Conservation (phyloP, 371 early-diverging fungal species). For the Saksenaea oblongispora region DNA sequence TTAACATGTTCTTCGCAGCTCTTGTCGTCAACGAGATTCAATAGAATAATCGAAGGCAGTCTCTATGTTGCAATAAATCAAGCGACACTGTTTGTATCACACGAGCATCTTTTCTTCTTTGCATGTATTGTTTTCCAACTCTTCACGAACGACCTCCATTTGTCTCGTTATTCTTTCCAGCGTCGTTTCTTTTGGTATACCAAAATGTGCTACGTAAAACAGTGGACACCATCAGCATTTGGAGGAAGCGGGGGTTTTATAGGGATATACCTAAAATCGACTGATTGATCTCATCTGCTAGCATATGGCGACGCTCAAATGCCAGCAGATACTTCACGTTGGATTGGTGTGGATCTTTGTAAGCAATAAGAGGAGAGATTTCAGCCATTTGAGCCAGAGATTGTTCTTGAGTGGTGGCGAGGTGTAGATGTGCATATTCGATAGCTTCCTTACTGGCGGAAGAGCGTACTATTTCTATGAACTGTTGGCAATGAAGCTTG, state of each 20-base stretch:
- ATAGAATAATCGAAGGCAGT: conserved; percentile 8
- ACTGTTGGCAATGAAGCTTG: conserved; percentile 42
- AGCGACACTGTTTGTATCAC: conserved; percentile 8
- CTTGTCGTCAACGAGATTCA: conserved; percentile 38
- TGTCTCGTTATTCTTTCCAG: conserved; percentile 27
- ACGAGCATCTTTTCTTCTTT: conserved; percentile 14
- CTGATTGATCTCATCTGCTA: conserved; percentile 36
- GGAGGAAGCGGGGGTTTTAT: background rate
- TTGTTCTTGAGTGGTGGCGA: conserved; percentile 19
- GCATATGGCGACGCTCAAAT: conserved; percentile 28
- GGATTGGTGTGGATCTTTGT: conserved; percentile 37
- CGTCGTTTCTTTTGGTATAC: conserved; percentile 8
- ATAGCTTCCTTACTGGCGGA: conserved; percentile 34
- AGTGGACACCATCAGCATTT: background rate
- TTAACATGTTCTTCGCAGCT: conserved; percentile 17
- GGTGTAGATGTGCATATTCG: conserved; percentile 33
- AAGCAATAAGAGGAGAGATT: conserved; percentile 43
- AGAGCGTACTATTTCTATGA: conserved; percentile 34
- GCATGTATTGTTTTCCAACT: conserved; percentile 15
- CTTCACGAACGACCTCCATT: conserved; percentile 8
- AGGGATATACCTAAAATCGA: conserved; percentile 20
- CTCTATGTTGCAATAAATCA: conserved; percentile 4
- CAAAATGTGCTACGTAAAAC: background rate
- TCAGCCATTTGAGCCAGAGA: conserved; percentile 28
- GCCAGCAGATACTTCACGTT: conserved; percentile 29